Conservation (phyloP, 2,329 filamentous ascomycete genomes). For the Leptographium wingfieldii region DNA sequence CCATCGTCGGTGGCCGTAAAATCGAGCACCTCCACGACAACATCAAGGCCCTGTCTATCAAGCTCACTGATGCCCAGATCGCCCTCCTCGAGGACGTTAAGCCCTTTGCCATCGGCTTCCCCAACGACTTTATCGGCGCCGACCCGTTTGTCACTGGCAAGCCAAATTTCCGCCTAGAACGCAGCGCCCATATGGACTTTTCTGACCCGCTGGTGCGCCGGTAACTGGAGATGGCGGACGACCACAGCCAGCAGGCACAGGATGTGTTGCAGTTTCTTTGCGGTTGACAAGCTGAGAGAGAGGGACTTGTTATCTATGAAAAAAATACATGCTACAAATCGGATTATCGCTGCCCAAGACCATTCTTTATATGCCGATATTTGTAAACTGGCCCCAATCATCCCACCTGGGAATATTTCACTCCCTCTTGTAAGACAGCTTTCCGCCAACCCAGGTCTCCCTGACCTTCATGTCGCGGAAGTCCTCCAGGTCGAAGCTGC, state of each 20-base stretch:
- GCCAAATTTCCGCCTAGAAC: neutral
- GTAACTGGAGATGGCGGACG: neutral
- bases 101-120: constrained; percentile 44
- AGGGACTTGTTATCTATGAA: no score
- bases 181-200: constrained; percentile 2
- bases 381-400: neutral
- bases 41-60: constrained; percentile 39
- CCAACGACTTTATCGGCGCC: constrained; percentile 27
- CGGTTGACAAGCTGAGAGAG: no score
- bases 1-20: constrained; percentile 39
- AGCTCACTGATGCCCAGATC: constrained; percentile 38
- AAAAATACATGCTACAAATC: no score
- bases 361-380: neutral
- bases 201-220: constrained; percentile 6
- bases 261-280: no score
- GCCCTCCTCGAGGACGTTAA: constrained; percentile 38
- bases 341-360: no score
- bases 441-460: constrained; percentile 58
- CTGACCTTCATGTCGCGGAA: constrained; percentile 41
- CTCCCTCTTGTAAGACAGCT: constrained; percentile 29
- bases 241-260: no score
- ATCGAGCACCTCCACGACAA: constrained; percentile 40
- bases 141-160: constrained; percentile 13
- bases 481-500: constrained; percentile 32
- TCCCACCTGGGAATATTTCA: no score